Evolutionary conservation across 139 green algal species (phyloP), one percentile per base, ranked within the genome.

Genomic region (Parachlorella kessleri): DNA sequence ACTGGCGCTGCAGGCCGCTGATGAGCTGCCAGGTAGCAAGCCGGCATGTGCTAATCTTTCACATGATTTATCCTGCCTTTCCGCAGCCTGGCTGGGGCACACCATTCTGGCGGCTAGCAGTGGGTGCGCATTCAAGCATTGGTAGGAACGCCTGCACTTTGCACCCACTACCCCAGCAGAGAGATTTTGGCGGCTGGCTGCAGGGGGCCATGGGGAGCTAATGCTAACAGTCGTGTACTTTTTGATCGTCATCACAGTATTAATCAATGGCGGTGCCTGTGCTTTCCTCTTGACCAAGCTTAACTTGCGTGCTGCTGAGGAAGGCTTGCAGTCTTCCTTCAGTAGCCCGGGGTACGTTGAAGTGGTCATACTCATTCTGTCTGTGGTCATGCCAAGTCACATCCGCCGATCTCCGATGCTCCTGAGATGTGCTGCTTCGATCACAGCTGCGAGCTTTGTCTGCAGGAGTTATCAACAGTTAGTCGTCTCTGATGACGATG

Each of bases 141-240:
- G n/a, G n/a, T n/a, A n/a, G n/a, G n/a, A n/a, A n/a, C n/a, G n/a
- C n/a, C 2, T 3, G 5, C 3, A 41, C 10, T 76, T 6, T 23
- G 7, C 24, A 2, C 42, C 21, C 30, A 30, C n/a, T 33, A 66
- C 7, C 72, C 30, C 21, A 9, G 23, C 63, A 75, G 26, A 9
- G 23, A 41, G 70, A 40, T 9, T 28, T 59, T 59, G 48, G 14
- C 48, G 48, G 14, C 14, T 18, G 48, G 14, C 14, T 59, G 48
- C 48, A 59, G 0, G 48, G 48, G 14, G 48, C 21, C 48, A 59
- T 59, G 48, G 72, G 7, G 18, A 36, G 3, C 77, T 90, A 14
- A 84, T 92, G 68, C 78, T 90, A 72, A 86, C 81, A 4, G 77
- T 80, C 48, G 90, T 85, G 28, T 89, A 91, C 48, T 88, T 88